Evolutionary conservation across 805 yeast genomes (phyloP), one percentile per base, ranked within the genome.

Genomic region (Priceomyces castillae): DNA sequence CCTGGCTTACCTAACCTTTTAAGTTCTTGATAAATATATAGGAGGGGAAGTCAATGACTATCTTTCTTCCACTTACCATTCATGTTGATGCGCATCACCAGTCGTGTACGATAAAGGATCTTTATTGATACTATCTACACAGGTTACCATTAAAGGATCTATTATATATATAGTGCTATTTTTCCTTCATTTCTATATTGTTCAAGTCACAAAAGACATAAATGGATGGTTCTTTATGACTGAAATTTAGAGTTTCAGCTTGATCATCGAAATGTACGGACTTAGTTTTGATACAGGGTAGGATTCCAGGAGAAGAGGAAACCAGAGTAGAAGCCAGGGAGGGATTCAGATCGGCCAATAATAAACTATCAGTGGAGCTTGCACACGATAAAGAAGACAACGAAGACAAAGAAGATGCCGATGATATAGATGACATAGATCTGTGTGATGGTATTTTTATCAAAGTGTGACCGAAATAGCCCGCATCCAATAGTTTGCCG

Each of bases 211-310:
- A 39, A 5, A 30, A 28, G 9, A 39, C 34, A 30, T 15, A 43
- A 30, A 20, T 18, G n/a, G 42, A 40, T 11, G 44, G 47, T 19
- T 41, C 43, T 3, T n/a, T 22, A 9, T 34, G 30, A 35, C 28
- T 17, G n/a, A 43, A 34, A 3, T 39, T 37, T 14, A 38, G 22
- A 12, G 31, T 30, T 28, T 38, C 30, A 15, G 31, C 35, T 22
- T 41, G 40, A 23, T 41, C 37, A 33, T 35, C 28, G 10, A 35
- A 35, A 12, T 35, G 38, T 12, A 35, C 38, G 4, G 38, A 35
- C 10, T 35, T 35, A n/a, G 26, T 7, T 23, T 12, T 15, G 12
- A 12, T 30, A 30, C 34, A n/a, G 34, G 17, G 17, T 7, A 7
- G 12, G 15, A 6, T n/a, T n/a, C 34, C 17, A 15, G 34, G 17